These are phyloP conservation scores for Earliella scabrosa DNA, from an alignment of 1,284 basidiomycete genomes.

Conservation along the genomic window DNA sequence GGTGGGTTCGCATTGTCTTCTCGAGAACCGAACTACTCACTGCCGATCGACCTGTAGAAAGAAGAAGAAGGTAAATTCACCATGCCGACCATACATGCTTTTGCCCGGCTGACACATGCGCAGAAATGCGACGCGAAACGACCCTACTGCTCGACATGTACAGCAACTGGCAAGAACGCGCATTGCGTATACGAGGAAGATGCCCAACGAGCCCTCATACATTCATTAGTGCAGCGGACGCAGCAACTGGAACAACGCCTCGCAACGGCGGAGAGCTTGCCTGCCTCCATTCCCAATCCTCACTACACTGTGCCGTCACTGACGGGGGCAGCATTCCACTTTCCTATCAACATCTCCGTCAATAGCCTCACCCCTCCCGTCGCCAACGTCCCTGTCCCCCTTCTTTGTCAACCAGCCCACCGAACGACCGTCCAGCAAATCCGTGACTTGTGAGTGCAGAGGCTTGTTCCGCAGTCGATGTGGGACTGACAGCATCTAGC, in stretches of 20 bases:
- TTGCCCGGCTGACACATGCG: not conserved
- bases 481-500: not conserved
- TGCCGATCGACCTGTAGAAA: not conserved
- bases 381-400: too few relatives aligned
- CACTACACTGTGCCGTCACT: too few relatives aligned
- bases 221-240: slow-evolving; percentile 1
- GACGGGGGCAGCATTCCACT: too few relatives aligned
- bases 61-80: not conserved
- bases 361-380: too few relatives aligned
- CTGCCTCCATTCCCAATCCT: not conserved
- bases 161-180: not conserved
- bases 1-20: not conserved
- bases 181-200: slow-evolving; percentile 6
- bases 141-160: slow-evolving; percentile 3
- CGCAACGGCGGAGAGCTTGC: not conserved
- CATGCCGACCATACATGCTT: too few relatives aligned
- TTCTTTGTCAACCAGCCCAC: too few relatives aligned
- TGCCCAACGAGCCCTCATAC: slow-evolving; percentile 2
- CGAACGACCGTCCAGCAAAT: not conserved
- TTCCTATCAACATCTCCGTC: too few relatives aligned
- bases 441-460: not conserved
- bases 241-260: not conserved
- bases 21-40: not conserved
- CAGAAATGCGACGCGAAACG: slow-evolving; percentile 10
- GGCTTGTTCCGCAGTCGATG: not conserved